phyloP scores from a whole-genome alignment of 202 grass and related monocot species.

The Carex arenaria region DNA sequence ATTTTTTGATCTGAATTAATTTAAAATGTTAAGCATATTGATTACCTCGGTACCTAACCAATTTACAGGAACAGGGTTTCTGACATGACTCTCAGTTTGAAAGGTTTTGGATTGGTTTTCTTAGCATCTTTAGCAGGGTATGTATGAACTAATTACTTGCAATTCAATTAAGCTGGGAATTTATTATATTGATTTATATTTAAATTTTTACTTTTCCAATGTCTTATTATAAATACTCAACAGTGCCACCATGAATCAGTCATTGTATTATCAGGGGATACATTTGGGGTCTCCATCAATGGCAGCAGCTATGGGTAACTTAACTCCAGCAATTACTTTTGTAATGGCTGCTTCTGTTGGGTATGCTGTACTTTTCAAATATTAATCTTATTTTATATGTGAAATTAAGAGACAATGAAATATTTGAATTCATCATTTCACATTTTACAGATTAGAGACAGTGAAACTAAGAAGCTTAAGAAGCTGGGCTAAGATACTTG shows the following conservation, averaged over 20 bases:
- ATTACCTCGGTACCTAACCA: too few species aligned
- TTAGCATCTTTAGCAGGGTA: slow-evolving; percentile 56
- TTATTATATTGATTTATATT: too few species aligned
- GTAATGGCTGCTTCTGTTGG: slow-evolving; percentile 56
- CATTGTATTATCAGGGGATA: slow-evolving; percentile 50
- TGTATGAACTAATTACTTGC: not conserved
- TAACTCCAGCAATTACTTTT: slow-evolving; percentile 56
- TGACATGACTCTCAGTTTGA: slow-evolving; percentile 24
- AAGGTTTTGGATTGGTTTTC: slow-evolving; percentile 60
- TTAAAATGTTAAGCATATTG: too few species aligned
- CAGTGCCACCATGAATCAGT: slow-evolving; percentile 43
- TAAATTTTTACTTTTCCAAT: too few species aligned
- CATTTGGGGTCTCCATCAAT: slow-evolving; percentile 44
- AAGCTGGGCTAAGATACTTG: slow-evolving; percentile 64
- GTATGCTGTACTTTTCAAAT: slow-evolving; percentile 20
- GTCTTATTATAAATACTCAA: too few species aligned
- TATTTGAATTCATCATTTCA: not conserved
- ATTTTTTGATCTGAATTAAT: too few species aligned
- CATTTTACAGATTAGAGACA: slow-evolving; percentile 38
- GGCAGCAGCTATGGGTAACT: slow-evolving; percentile 65
- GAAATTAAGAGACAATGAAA: too few species aligned
- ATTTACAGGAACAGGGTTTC: not conserved
- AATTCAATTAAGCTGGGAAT: not conserved
- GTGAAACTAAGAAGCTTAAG: slow-evolving; percentile 39
- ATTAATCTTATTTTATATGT: not conserved